Percentiles rank a stretch among this genome's conserved stretches.
These are phyloP conservation scores for Colletotrichum magnum DNA, from an alignment of 2,329 filamentous ascomycete genomes.

Conservation along the genomic window DNA sequence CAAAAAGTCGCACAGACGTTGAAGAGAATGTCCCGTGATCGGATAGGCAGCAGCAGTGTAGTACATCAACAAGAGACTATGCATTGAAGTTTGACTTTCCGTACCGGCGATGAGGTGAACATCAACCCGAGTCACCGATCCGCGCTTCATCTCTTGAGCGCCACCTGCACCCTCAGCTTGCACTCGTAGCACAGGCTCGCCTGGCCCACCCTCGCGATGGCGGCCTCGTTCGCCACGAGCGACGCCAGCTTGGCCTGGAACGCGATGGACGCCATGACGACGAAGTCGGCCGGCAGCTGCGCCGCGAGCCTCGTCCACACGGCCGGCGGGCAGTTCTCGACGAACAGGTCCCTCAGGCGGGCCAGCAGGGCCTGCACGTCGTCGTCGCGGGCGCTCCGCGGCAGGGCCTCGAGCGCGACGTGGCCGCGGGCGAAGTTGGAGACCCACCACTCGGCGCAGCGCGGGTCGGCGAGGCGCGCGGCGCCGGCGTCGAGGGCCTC, in stretches of 20 bases:
- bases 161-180: conserved; percentile 32
- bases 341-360: conserved; percentile 23
- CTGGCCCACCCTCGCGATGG: conserved; percentile 30
- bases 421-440: conserved; percentile 31
- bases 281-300: conserved; percentile 23
- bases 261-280: conserved; percentile 31
- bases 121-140: too few relatives aligned
- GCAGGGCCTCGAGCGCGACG: conserved; percentile 24
- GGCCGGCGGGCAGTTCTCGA: conserved; percentile 20
- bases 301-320: conserved; percentile 24
- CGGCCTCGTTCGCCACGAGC: conserved; percentile 31
- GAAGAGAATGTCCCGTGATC: conserved; percentile 16
- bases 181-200: conserved; percentile 37
- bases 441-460: conserved; percentile 33
- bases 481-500: conserved; percentile 34
- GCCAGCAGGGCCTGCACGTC: conserved; percentile 11
- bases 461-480: conserved; percentile 11
- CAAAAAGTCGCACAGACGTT: conserved; percentile 19
- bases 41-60: conserved; percentile 19
- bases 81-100: neutral
- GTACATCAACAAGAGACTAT: conserved; percentile 4
- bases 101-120: neutral
- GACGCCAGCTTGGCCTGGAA: conserved; percentile 32
- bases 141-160: neutral
- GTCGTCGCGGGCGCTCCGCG: conserved; percentile 3